Base-by-base conservation (phyloP, 768 basidiomycete species). In the Rhizopogon sp. region DNA sequence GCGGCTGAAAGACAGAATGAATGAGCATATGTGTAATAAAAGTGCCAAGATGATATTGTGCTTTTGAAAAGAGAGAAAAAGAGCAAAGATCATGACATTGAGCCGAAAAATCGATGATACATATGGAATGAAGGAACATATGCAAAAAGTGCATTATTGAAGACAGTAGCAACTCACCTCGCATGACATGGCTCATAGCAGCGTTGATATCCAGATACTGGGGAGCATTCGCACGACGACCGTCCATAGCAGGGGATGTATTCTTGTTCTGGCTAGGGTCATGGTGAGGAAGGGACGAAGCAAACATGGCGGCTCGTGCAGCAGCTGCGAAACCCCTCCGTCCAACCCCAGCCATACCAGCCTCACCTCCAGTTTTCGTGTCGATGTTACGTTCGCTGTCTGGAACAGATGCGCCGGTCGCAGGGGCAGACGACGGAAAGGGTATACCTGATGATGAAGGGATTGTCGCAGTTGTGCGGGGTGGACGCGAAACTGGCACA, bases 341-440 rank as follows among this genome's bases (percentile, higher is more conserved):
- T 7, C 93, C 93, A 6, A 95, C 91, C 7, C 93, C 93, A 0
- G 93, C 93, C 93, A 95, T 94, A 1, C 89, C 88, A 8, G 88
- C 89, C 52, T 77, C 83, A 6, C 89, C 89, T 3, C 89, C 88
- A 3, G 64, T 77, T 65, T 85, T 83, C n/a, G 88, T 90, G 63
- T 88, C 81, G 8, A 85, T 75, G 35, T 80, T 77, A 6, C 65
- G 67, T 31, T 64, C 53, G 42, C 39, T 31, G 9, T 29, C 37
- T 25, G 17, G 61, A 20, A 55, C 3, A 10, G 50, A 56, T 37
- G 41, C 64, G 59, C 53, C 29, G 58, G 29, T 31, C 35, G 45
- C 22, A 13, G 60, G 39, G 3, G 44, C 9, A 31, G 59, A 51
- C 17, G 39, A 37, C 9, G 59, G 61, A 39, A 67, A 65, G 1